phyloP scores from a whole-genome alignment of 371 early-diverging fungal species.

The Conidiobolus incongruus region DNA sequence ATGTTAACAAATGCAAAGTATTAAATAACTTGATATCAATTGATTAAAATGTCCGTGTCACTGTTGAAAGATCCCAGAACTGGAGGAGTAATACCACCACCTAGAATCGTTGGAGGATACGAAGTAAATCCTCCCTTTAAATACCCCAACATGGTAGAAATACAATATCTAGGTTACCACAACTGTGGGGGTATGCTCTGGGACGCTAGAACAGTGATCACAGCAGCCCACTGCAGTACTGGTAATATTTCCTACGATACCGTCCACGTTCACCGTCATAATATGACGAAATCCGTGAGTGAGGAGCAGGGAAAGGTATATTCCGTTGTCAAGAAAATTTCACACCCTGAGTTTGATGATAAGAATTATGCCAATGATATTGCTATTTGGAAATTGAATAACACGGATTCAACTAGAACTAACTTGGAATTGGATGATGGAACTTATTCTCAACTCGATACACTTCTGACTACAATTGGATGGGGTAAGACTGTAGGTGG shows the following conservation, averaged over 20 bases:
- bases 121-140: slow-evolving; percentile 3
- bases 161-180: not conserved
- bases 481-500: slow-evolving; percentile 2
- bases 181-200: slow-evolving; percentile 1
- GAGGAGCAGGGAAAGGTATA: not conserved
- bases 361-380: not conserved
- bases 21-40: no score
- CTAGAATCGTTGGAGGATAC: slow-evolving; percentile 2
- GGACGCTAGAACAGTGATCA: not conserved
- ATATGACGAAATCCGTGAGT: not conserved
- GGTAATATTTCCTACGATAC: not conserved
- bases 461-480: not conserved
- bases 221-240: slow-evolving; percentile 4
- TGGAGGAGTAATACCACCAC: no score
- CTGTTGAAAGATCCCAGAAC: no score
- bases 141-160: not conserved
- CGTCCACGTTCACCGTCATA: slow-evolving; percentile 2
- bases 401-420: not conserved
- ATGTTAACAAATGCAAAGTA: no score
- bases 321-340: not conserved
- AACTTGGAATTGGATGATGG: not conserved
- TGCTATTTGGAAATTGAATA: slow-evolving; percentile 1
- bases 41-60: no score
- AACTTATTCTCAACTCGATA: no score
- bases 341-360: not conserved